Evolutionary conservation across 305 asterid genomes (phyloP).

Genomic region (Fraxinus floribunda): DNA sequence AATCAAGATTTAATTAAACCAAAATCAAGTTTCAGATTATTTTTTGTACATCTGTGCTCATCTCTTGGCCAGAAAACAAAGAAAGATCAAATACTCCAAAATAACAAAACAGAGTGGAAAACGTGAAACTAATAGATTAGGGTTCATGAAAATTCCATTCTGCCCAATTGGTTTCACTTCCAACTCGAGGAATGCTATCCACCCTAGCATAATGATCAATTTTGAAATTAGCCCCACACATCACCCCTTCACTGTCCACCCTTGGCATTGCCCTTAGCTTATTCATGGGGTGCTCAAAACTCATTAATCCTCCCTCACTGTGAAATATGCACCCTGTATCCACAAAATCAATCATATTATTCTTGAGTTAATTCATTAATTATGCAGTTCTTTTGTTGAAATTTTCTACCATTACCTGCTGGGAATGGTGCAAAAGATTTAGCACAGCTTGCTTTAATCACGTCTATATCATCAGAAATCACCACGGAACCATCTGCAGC

Average conservation of each 20-base stretch:
- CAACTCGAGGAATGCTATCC: slow-evolving; percentile 86
- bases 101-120: neutral
- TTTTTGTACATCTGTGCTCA: neutral
- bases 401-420: slow-evolving; percentile 40
- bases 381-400: neutral
- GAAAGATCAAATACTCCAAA: neutral
- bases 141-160: slow-evolving; percentile 39
- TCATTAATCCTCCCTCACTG: slow-evolving; percentile 74
- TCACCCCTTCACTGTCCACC: slow-evolving; percentile 77
- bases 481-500: slow-evolving; percentile 89
- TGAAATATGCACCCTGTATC: slow-evolving; percentile 73
- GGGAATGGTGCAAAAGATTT: slow-evolving; percentile 90
- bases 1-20: neutral
- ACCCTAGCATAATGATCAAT: slow-evolving; percentile 63
- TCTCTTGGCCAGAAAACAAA: neutral
- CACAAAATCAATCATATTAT: neutral
- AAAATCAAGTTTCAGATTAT: neutral
- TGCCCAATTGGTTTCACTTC: slow-evolving; percentile 77
- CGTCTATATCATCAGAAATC: slow-evolving; percentile 66
- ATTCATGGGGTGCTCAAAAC: slow-evolving; percentile 87
- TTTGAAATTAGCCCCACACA: slow-evolving; percentile 81
- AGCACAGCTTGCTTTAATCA: slow-evolving; percentile 74
- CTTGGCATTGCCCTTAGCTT: slow-evolving; percentile 78
- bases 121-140: neutral
- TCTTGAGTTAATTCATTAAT: neutral